Conservation (phyloP, 257 asterid species). For the Nicotiana obtusifolia region DNA sequence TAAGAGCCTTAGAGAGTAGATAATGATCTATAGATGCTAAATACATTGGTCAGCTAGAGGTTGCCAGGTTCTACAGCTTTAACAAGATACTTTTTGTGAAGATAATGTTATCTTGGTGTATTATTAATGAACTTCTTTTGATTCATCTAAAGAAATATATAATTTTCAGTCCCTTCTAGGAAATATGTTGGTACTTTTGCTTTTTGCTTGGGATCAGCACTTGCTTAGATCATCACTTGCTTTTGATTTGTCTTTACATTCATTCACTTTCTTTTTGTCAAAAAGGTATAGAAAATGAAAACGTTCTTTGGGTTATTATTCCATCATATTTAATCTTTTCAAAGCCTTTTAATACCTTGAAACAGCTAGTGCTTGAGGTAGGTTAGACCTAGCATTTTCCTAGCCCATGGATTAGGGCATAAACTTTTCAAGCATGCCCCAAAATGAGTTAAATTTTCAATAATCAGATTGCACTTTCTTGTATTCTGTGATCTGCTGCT, state of each 20-base stretch:
- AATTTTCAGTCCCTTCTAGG: background rate
- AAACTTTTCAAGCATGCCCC: background rate
- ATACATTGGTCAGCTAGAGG: background rate
- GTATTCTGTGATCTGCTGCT: background rate
- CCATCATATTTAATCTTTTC: background rate
- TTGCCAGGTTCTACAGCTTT: background rate
- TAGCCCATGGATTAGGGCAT: background rate
- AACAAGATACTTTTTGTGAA: background rate
- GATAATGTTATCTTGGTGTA: background rate
- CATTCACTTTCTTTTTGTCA: background rate
- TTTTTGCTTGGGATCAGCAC: background rate
- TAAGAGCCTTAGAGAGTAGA: background rate
- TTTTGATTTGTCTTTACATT: background rate
- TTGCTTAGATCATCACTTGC: background rate
- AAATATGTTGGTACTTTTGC: background rate
- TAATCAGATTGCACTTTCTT: background rate
- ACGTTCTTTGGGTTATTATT: background rate
- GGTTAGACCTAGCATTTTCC: background rate
- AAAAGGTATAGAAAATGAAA: background rate
- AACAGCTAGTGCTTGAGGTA: conserved; percentile 1
- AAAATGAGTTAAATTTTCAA: background rate
- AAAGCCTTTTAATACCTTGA: background rate
- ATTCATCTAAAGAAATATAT: background rate
- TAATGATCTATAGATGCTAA: background rate
- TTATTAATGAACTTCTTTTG: background rate